Conservation (phyloP, 148 eudicot genomes). For the Rhododendron vialii region DNA sequence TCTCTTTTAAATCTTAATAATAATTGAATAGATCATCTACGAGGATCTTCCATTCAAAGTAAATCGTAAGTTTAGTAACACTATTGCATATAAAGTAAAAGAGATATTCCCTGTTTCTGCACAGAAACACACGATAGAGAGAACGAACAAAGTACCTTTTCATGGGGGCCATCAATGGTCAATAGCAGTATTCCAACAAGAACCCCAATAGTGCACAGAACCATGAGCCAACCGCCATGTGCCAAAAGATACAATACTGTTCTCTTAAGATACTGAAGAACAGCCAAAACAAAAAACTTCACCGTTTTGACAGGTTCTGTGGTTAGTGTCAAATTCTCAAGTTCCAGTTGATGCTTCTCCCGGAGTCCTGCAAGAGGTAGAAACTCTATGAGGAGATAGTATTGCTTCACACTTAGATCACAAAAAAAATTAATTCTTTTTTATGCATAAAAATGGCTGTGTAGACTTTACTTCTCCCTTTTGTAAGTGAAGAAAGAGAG, state of each 20-base stretch:
- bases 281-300: constrained; percentile 66
- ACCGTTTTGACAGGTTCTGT: constrained; percentile 72
- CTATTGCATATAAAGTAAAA: neutral
- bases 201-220: constrained; percentile 43
- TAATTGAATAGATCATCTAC: neutral
- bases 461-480: neutral
- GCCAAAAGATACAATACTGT: constrained; percentile 56
- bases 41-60: neutral
- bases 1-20: neutral
- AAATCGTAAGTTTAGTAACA: neutral
- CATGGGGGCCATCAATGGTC: constrained; percentile 75
- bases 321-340: constrained; percentile 65
- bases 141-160: constrained; percentile 47
- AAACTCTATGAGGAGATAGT: constrained; percentile 5
- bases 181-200: constrained; percentile 41
- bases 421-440: neutral
- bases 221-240: constrained; percentile 61
- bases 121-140: neutral
- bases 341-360: constrained; percentile 63
- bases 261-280: constrained; percentile 50
- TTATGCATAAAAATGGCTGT: neutral
- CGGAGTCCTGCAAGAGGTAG: constrained; percentile 53
- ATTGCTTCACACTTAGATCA: neutral
- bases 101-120: neutral
- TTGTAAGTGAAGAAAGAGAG: neutral